Base-by-base conservation (phyloP, 495 filamentous ascomycete species). In the Hypomontagnella monticulosa region DNA sequence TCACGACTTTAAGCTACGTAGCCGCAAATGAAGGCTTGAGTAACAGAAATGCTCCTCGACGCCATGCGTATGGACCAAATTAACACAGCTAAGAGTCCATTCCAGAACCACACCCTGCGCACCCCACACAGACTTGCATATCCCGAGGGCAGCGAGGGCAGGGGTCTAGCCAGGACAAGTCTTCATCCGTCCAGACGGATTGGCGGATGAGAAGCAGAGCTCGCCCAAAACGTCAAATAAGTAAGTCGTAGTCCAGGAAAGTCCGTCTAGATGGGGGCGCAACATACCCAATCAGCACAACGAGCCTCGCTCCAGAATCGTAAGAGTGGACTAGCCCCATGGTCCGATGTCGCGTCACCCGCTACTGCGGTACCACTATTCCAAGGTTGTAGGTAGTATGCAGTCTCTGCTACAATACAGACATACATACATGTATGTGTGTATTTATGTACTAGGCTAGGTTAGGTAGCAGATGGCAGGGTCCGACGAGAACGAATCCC, bases 61-160 rank as follows among this genome's bases (percentile, higher is more conserved):
- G 9, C 18, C 30, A 48, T 4, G n/a, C 44, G 14, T 15, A 49
- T 19, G 14, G 16, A 10, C 32, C 10, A 33, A 49, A 53, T 38
- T 47, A 50, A 53, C 48, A 52, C 14, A 57, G 27, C 41, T 36
- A 49, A 49, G 63, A 59, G 55, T 59, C 53, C 37, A 63, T 63
- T 68, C 47, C 65, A 71, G 69, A 68, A 65, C 37, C 36, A 11
- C 32, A 53, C 60, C 53, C 61, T 60, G 53, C 62, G 61, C 59
- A 73, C 71, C 71, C 71, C 71, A 71, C 71, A 73, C 42, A 55
- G 33, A 51, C 53, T 54, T 73, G 68, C 71, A 73, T 66, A 63
- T 60, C 61, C 67, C 61, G 67, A 66, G 51, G 47, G 47, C 61
- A 66, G 67, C 61, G 67, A 66, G 51, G 47, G 47, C 61, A 66